Evolutionary conservation across 2,329 filamentous ascomycete genomes (phyloP), one percentile per base, ranked within the genome.

Genomic region (Corinectria fuckeliana): DNA sequence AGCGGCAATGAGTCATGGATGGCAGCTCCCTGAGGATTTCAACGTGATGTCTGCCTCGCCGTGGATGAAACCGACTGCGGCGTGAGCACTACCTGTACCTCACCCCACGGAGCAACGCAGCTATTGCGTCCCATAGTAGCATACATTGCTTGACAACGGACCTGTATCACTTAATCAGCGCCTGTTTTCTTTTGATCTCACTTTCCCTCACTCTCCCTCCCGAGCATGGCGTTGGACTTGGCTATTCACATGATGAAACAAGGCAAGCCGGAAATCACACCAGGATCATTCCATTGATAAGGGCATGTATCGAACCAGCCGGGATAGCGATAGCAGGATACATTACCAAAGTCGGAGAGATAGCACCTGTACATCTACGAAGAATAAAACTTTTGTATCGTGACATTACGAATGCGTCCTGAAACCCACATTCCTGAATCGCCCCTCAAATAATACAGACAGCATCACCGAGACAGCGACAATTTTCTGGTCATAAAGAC

Each of bases 1-100:
- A 50, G 89, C 75, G 4, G 92, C 90, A 60, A 65, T 62, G 0
- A 66, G 76, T 4, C 93, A 96, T 76, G 89, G 90, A 1, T 96
- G 92, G 92, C 72, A 80, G 47, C 78, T 93, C 3, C 91, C 92
- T 0, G 72, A 76, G 4, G 89, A 89, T 39, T 82, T 93, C 61
- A 69, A 74, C 10, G 74, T 79, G 62, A 81, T 68, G 18, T 47
- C 49, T 83, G 67, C 78, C 39, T 58, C 65, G 56, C 38, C 39
- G 18, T 20, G 20, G n/a, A 16, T 18, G 16, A 36, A n/a, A 36
- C 18, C n/a, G 26, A 32, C 16, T 21, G 18, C 20, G 9, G 16
- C 20, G 4, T 26, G 14, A 45, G 13, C n/a, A 28, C n/a, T 8
- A 14, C 23, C 41, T 10, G n/a, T 16, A 11, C 41, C 25, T 8